Conservation (phyloP, 192 early-diverging fungal species). For the Diversispora epigaea region DNA sequence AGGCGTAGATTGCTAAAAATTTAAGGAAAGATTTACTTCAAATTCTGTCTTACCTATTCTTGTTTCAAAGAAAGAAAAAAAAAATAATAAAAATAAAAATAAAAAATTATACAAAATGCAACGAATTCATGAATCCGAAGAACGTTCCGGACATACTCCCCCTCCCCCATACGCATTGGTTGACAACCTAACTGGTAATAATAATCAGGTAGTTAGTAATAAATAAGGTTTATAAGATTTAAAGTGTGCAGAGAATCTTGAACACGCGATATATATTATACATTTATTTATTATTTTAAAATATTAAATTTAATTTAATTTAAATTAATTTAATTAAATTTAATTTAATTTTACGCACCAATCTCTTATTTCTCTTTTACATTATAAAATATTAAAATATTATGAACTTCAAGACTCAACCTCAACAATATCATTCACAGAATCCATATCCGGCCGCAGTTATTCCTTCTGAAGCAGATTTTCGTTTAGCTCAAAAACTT, state of each 20-base stretch:
- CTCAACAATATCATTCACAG: constrained; percentile 22
- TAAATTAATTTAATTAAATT: too few species aligned
- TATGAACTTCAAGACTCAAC: neutral
- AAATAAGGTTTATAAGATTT: too few species aligned
- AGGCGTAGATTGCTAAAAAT: too few species aligned
- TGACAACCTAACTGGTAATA: neutral
- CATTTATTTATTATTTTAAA: too few species aligned
- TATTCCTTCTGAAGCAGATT: constrained; percentile 16
- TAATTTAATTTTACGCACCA: neutral
- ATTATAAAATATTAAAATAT: too few species aligned
- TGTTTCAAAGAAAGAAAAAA: too few species aligned
- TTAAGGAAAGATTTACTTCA: too few species aligned
- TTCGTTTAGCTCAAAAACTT: constrained; percentile 30
- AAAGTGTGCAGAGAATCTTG: too few species aligned
- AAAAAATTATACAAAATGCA: constrained; percentile 20
- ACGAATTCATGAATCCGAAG: constrained; percentile 19
- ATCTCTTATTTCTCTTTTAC: neutral
- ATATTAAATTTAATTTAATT: too few species aligned
- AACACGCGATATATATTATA: neutral
- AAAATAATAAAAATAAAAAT: too few species aligned
- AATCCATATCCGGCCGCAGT: constrained; percentile 25
- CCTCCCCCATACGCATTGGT: constrained; percentile 29
- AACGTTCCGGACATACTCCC: neutral
- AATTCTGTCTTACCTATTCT: too few species aligned
- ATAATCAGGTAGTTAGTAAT: neutral